Evolutionary conservation across 2,329 filamentous ascomycete genomes (phyloP), one percentile per base, ranked within the genome.

Genomic region (Colletotrichum sp.): DNA sequence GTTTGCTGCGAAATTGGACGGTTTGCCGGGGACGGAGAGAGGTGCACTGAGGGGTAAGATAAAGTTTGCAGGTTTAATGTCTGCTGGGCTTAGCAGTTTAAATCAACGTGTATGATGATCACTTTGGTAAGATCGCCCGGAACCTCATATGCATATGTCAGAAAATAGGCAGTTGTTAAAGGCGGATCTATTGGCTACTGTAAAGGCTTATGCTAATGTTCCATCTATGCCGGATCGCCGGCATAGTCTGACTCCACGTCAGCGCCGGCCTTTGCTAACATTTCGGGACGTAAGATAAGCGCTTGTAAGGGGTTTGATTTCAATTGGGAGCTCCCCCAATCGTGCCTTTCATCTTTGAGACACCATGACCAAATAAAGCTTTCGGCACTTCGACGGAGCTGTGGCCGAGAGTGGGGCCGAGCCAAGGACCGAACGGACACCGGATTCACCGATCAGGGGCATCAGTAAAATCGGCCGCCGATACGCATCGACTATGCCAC

Each of bases 381-480:
- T 52, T 13, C 43, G 6, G 10, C n/a, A 13, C n/a, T 21, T 7
- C 4, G 43, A 52, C 38, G 43, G 43, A 21, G 43, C 43, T 52
- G n/a, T 21, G 8, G n/a, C 43, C 43, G 43, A 6, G n/a, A 48
- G 43, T 52, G 43, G 43, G 43, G 43, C n/a, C 43, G 43, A 21
- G 43, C n/a, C 43, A 52, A 52, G 43, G 6, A 52, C 43, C 43
- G 43, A 21, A 52, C n/a, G 43, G 3, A 13, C 43, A 4, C 9
- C 43, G 43, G 43, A 0, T 13, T 21, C 43, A 52, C n/a, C 43
- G 43, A 24, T 52, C 43, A 52, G 43, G 2, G n/a, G 10, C 2
- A 13, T 2, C 1, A 12, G 43, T 52, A n/a, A 8, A 52, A 8
- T 21, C 43, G 43, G n/a, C n/a, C 43, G 43, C 0, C 0, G 43